Base-by-base conservation (phyloP, 257 asterid genomes). In the Plantago ovata region DNA sequence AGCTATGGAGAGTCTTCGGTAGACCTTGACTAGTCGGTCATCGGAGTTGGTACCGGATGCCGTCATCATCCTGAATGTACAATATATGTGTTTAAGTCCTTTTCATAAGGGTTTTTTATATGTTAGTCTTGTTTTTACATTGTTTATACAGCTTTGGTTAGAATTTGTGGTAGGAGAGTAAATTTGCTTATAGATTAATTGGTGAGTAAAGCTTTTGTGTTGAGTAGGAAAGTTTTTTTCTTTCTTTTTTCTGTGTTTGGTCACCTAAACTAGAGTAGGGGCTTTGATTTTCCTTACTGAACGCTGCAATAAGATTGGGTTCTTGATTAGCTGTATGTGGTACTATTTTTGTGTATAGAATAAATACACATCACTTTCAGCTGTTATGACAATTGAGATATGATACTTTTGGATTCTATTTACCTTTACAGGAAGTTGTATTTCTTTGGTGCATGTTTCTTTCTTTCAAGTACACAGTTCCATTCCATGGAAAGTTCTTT, bases 1-100 rank as follows among this genome's bases (percentile, higher is more conserved):
- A 85, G 77, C 64, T 85, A 10, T 87, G 96, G 98, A 84, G 93
- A 44, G 87, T 87, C 54, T 77, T 91, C 47, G 63, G 70, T 40
- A 69, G 83, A 60, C 67, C 65, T 43, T 72, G 67, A 69, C 0
- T 2, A 7, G 51, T 43, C 40, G 54, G 60, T 52, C 61, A 51
- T 39, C n/a, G 38, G 66, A n/a, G 40, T 55, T 48, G 47, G 50
- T 23, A 38, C 23, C 32, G 45, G 65, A 28, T 28, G 7, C 22
- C 38, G 32, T 28, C 16, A 52, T 16, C 41, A 32, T 50, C 60
- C 72, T 66, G 72, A 68, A 62, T 74, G 77, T 75, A 73, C 47
- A 64, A 72, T 68, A 68, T 66, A 68, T 66, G 48, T 58, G 58
- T 61, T 8, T 38, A 13, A 10, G 49, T 60, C 63, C 23, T 53